Evolutionary conservation across 148 eudicot genomes (phyloP).

Genomic region (Nepenthes mirabilis): DNA sequence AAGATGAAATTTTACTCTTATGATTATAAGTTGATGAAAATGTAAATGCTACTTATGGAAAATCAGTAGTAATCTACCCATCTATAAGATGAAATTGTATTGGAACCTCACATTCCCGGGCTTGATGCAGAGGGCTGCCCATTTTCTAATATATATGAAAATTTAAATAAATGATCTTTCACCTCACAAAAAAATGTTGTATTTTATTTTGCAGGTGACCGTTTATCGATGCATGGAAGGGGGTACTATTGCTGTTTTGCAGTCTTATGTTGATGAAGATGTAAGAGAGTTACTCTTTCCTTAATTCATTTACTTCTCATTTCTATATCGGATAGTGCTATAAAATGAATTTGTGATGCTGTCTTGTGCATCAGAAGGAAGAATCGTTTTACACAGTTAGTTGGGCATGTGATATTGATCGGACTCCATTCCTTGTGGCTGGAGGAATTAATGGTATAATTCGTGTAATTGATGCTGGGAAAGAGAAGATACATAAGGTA

Average conservation of each 20-base stretch:
- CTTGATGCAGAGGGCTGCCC: neutral
- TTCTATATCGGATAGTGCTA: neutral
- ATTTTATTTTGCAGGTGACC: conserved; percentile 45
- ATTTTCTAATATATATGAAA: neutral
- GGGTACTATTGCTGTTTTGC: conserved; percentile 88
- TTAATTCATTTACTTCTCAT: neutral
- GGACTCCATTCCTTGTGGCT: conserved; percentile 80
- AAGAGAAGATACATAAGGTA: conserved; percentile 90
- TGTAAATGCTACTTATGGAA: too few relatives aligned
- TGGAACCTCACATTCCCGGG: neutral
- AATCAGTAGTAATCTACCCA: too few relatives aligned
- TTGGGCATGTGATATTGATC: conserved; percentile 87
- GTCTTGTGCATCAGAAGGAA: conserved; percentile 66
- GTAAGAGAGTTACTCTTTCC: conserved; percentile 31
- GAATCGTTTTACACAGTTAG: conserved; percentile 94
- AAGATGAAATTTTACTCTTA: neutral
- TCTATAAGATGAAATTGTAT: neutral
- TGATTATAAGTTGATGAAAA: neutral
- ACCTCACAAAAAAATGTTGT: neutral
- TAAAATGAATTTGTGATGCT: conserved; percentile 3
- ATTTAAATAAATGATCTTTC: too few relatives aligned
- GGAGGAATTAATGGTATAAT: conserved; percentile 91
- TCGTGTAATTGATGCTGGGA: conserved; percentile 80
- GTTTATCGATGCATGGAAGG: conserved; percentile 90
- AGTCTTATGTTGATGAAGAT: conserved; percentile 91